A percentile compares a stretch with the other conserved stretches of the same genome.
Evolutionary conservation across 306 rosid genomes (phyloP).

Genomic region (Pyrus betulifolia): DNA sequence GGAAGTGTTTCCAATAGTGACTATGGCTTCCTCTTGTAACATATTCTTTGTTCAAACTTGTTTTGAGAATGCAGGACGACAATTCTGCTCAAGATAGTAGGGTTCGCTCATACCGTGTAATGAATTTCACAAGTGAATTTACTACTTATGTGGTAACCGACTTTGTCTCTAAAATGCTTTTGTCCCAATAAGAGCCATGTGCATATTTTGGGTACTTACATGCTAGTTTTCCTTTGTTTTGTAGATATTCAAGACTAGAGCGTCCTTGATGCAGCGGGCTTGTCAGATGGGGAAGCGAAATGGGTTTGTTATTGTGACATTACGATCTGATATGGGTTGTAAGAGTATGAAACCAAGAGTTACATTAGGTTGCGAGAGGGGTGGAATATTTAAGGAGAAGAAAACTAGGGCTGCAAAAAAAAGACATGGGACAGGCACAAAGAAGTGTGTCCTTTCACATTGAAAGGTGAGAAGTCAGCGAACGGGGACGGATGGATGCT

Average conservation of each 20-base stretch:
- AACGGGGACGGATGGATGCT: constrained; percentile 18
- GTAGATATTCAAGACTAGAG: constrained; percentile 25
- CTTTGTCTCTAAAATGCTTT: neutral
- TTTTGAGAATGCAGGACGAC: constrained; percentile 12
- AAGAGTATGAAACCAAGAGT: constrained; percentile 24
- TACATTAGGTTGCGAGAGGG: constrained; percentile 24
- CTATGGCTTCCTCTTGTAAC: neutral
- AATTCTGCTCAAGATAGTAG: constrained; percentile 7
- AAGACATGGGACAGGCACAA: constrained; percentile 17
- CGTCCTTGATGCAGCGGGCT: constrained; percentile 20
- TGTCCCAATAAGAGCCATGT: neutral
- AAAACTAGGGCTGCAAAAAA: neutral
- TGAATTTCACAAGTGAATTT: constrained; percentile 26
- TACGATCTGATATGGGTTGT: constrained; percentile 16
- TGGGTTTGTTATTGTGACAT: constrained; percentile 21
- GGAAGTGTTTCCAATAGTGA: neutral
- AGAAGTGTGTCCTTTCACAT: constrained; percentile 23
- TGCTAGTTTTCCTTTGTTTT: neutral
- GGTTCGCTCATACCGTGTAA: constrained; percentile 13
- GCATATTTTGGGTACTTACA: neutral
- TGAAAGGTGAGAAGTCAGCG: constrained; percentile 18
- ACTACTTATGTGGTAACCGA: constrained; percentile 17
- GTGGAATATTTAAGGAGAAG: constrained; percentile 20
- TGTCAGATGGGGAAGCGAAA: constrained; percentile 22
- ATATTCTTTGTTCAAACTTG: neutral